Evolutionary conservation across 352 stramenopile species (phyloP).

Genomic region (Phytopythium aichiense): DNA sequence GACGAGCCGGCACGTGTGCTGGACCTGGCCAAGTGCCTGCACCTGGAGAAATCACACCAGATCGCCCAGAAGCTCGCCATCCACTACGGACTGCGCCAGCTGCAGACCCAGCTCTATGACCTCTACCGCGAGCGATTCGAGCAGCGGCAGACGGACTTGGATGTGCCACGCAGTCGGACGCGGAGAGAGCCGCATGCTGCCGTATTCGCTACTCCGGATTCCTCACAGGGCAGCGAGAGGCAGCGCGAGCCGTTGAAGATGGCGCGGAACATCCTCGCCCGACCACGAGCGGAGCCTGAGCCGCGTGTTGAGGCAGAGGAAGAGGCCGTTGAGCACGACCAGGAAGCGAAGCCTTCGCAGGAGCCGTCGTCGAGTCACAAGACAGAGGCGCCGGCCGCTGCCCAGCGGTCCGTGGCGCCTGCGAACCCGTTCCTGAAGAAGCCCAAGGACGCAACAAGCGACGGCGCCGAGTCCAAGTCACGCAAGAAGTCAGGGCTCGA

Average conservation of each 20-base stretch:
- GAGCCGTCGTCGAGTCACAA: not conserved
- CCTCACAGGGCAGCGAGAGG: not conserved
- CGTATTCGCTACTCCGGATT: not conserved
- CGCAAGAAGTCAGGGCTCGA: conserved; percentile 52
- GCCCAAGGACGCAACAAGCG: conserved; percentile 9
- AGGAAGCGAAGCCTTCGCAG: not conserved
- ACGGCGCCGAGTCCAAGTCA: not conserved
- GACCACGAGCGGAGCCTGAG: conserved; percentile 11
- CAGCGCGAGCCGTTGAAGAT: conserved; percentile 24
- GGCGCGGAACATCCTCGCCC: conserved; percentile 30
- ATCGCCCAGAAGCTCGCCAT: conserved; percentile 82
- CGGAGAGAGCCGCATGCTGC: not conserved
- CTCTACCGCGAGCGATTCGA: conserved; percentile 68
- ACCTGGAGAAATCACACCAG: conserved; percentile 78
- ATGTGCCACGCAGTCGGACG: not conserved
- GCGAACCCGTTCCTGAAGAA: conserved; percentile 78
- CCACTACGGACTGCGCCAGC: conserved; percentile 69
- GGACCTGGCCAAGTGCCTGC: conserved; percentile 76
- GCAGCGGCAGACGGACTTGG: conserved; percentile 10
- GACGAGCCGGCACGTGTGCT: conserved; percentile 67
- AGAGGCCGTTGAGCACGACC: not conserved
- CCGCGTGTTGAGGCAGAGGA: conserved; percentile 10
- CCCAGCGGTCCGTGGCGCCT: conserved; percentile 50
- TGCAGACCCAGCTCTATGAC: conserved; percentile 71
- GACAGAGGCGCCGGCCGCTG: not conserved